phyloP scores from a whole-genome alignment of 495 filamentous ascomycete genomes.

The Letharia lupina region DNA sequence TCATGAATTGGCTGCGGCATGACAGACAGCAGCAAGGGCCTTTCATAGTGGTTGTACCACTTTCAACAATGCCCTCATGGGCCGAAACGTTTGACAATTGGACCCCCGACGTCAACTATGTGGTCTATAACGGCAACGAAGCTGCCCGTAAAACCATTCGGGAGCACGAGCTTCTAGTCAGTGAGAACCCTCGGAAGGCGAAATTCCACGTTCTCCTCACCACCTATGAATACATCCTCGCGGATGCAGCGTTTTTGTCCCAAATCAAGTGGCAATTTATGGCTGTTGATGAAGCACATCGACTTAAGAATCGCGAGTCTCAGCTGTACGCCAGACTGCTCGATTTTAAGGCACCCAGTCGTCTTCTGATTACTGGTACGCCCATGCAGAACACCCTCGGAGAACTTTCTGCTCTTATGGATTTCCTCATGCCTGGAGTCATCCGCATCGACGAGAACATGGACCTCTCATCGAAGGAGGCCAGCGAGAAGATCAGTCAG shows the following conservation, averaged over 20 bases:
- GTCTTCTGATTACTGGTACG: constrained; percentile 91
- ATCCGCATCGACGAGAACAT: constrained; percentile 83
- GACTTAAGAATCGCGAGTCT: constrained; percentile 91
- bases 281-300: constrained; percentile 92
- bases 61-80: constrained; percentile 96
- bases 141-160: constrained; percentile 71
- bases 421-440: constrained; percentile 88
- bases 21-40: constrained; percentile 82
- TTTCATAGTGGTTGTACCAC: constrained; percentile 88
- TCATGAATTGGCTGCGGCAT: constrained; percentile 97
- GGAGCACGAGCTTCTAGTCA: constrained; percentile 77
- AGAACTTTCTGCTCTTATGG: constrained; percentile 83
- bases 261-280: constrained; percentile 96
- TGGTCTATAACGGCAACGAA: constrained; percentile 88
- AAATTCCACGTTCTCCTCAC: constrained; percentile 96
- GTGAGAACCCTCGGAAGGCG: constrained; percentile 70
- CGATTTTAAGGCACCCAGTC: constrained; percentile 74
- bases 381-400: constrained; percentile 95
- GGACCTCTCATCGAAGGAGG: constrained; percentile 62
- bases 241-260: constrained; percentile 66
- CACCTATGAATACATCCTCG: constrained; percentile 88
- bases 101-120: constrained; percentile 94
- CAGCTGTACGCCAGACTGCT: constrained; percentile 79
- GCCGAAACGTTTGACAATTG: constrained; percentile 95
- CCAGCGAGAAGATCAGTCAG: constrained; percentile 59